Evolutionary conservation across 208 protist species (phyloP).

Genomic region (Wallacemonas sp.): DNA sequence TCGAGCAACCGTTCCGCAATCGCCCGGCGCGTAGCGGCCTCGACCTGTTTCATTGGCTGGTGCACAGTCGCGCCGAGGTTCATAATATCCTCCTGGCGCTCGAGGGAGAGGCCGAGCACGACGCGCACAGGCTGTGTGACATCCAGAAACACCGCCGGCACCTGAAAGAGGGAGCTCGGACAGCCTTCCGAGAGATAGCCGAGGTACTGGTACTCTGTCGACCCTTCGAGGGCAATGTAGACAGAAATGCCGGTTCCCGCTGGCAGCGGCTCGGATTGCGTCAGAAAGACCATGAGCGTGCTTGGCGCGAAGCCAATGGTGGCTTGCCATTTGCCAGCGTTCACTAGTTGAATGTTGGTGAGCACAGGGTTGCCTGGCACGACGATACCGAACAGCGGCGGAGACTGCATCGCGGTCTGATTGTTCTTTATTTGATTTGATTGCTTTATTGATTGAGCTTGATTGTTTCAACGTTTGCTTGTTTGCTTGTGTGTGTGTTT

Average conservation of each 20-base stretch:
- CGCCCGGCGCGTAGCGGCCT: constrained; percentile 55
- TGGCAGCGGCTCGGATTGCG: constrained; percentile 41
- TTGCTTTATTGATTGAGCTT: no score
- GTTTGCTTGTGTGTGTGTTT: no score
- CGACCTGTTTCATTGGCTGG: constrained; percentile 42
- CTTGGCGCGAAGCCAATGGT: constrained; percentile 49
- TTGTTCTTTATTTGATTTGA: no score
- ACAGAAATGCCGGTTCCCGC: constrained; percentile 47
- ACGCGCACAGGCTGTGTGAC: constrained; percentile 33
- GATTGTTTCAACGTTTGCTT: no score
- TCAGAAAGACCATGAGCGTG: constrained; percentile 76
- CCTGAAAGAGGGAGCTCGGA: constrained; percentile 60
- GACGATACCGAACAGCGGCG: constrained; percentile 56
- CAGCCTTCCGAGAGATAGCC: constrained; percentile 51
- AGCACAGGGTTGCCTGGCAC: constrained; percentile 63
- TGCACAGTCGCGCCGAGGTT: constrained; percentile 55
- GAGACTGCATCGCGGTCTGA: not conserved
- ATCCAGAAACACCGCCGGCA: constrained; percentile 40
- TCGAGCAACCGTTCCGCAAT: constrained; percentile 72
- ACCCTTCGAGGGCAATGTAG: constrained; percentile 60
- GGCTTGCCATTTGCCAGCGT: constrained; percentile 48
- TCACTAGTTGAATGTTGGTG: constrained; percentile 44
- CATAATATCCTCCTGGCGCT: constrained; percentile 47
- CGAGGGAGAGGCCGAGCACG: constrained; percentile 64
- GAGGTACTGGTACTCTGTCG: constrained; percentile 67